Evolutionary conservation across 139 green algal species (phyloP).

Genomic region (Micromonas commoda): DNA sequence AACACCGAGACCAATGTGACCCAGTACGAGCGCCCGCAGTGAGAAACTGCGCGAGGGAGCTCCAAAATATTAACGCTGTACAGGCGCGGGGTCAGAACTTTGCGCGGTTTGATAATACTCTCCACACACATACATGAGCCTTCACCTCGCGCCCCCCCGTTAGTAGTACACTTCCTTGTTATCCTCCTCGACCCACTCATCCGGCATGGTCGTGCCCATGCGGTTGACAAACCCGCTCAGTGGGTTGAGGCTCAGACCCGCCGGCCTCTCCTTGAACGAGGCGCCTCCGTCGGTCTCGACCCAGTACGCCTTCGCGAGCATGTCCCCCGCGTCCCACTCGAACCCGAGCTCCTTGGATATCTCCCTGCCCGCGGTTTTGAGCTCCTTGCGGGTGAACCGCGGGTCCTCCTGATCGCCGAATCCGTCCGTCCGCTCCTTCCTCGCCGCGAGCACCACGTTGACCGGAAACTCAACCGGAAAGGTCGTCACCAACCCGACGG

Average conservation of each 20-base stretch:
- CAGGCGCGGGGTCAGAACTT: no score
- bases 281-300: neutral
- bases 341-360: neutral
- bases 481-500: neutral
- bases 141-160: neutral
- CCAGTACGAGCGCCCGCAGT: constrained; percentile 56
- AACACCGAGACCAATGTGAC: constrained; percentile 67
- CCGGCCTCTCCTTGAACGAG: neutral
- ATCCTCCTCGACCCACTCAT: neutral
- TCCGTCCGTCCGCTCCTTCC: neutral
- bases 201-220: neutral
- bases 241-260: neutral
- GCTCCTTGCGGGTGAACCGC: neutral
- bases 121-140: neutral
- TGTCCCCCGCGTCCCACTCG: neutral
- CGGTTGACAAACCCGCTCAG: neutral
- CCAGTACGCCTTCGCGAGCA: constrained; percentile 5
- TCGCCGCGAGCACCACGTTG: constrained; percentile 8
- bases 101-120: no score
- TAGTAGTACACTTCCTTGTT: neutral
- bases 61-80: no score
- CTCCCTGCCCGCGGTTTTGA: neutral
- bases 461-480: neutral
- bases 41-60: neutral
- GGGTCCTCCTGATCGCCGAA: neutral